These are phyloP conservation scores for Bipolaris zeicola DNA, from an alignment of 2,329 filamentous ascomycete genomes.

Conservation along the genomic window DNA sequence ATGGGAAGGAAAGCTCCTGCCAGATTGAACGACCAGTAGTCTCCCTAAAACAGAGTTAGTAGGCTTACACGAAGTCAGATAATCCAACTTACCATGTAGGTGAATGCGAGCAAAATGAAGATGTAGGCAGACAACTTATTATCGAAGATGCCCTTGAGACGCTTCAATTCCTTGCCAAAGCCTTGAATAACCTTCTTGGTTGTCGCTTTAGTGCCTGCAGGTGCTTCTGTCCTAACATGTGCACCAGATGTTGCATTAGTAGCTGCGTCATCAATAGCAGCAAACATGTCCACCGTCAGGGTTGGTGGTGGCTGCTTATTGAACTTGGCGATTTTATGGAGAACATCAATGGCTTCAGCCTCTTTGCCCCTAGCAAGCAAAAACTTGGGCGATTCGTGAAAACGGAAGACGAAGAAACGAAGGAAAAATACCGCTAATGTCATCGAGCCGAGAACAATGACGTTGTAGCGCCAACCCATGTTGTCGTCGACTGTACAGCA, in stretches of 20 bases:
- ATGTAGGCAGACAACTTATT: slow-evolving; percentile 34
- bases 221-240: not conserved
- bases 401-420: slow-evolving; percentile 37
- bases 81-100: slow-evolving; percentile 28
- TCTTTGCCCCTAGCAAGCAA: slow-evolving; percentile 33
- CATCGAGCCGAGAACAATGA: slow-evolving; percentile 36
- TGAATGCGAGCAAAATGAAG: slow-evolving; percentile 33
- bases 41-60: slow-evolving; percentile 16
- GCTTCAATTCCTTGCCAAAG: slow-evolving; percentile 30
- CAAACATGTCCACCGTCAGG: slow-evolving; percentile 35
- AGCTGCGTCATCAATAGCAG: slow-evolving; percentile 28
- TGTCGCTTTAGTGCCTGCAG: slow-evolving; percentile 20
- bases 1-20: slow-evolving; percentile 35
- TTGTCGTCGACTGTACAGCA: slow-evolving; percentile 24
- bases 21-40: slow-evolving; percentile 43
- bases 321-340: slow-evolving; percentile 38
- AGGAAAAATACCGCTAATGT: slow-evolving; percentile 36
- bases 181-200: slow-evolving; percentile 30
- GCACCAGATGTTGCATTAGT: slow-evolving; percentile 2
- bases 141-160: slow-evolving; percentile 36
- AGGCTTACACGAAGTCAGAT: too few species aligned
- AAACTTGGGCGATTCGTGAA: slow-evolving; percentile 39
- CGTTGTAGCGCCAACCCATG: slow-evolving; percentile 41
- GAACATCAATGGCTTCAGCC: slow-evolving; percentile 34
- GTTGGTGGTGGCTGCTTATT: slow-evolving; percentile 32